Evolutionary conservation across 2,329 filamentous ascomycete species (phyloP), one percentile per base, ranked within the genome.

Genomic region (Capronia epimyces): DNA sequence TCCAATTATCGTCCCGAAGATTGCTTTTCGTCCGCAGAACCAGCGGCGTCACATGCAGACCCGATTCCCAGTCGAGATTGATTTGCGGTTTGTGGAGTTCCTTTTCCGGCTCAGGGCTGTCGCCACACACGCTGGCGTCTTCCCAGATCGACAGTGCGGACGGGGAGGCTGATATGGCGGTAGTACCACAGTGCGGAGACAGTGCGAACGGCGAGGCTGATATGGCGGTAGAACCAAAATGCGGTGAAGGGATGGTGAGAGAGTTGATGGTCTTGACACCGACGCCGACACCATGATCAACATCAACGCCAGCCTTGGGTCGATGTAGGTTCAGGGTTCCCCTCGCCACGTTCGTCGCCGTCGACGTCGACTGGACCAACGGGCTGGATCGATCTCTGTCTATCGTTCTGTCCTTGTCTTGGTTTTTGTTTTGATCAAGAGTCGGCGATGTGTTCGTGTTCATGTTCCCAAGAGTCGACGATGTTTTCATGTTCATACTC

Each of bases 71-170:
- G 3, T 15, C 21, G 4, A 25, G 7, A 16, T 8, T 20, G 8
- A 9, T 9, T 16, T 15, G 39, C 9, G 39, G 39, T 6, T 6
- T 42, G 20, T 10, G 39, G 39, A 15, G 15, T 8, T 20, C 34
- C 5, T 12, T 12, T 29, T 37, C 39, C 2, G 47, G 44, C 21
- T 43, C 60, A 40, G 36, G 58, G 32, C 36, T 60, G 49, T 50
- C 49, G 41, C 42, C 58, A 43, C 21, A 48, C 7, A 60, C 50
- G 29, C 58, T 61, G 21, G 55, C 60, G 47, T 71, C 69, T 60
- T 71, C 69, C 64, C 67, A 72, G 42, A 72, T 71, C 1, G 65
- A 66, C 7, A 69, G 40, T 15, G 41, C 39, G 21, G 39, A 42
- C n/a, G 39, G 20, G 13, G 39, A 24, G 3, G 39, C 39, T 25